Evolutionary conservation across 2,329 filamentous ascomycete genomes (phyloP).

Genomic region (Aspergillus pseudotamarii): DNA sequence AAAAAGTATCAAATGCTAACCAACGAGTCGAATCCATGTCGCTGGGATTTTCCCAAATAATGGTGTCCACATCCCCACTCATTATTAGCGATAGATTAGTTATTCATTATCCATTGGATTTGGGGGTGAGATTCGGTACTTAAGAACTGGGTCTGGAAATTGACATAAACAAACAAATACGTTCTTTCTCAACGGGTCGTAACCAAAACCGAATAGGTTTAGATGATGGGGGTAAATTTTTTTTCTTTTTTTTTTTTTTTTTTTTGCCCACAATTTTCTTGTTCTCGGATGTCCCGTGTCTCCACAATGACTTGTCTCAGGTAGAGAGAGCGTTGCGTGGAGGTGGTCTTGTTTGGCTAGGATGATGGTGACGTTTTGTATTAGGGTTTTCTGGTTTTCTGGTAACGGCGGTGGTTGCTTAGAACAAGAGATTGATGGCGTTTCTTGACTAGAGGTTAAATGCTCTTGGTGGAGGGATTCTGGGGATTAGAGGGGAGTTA

Average conservation of each 20-base stretch:
- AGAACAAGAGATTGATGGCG: background rate
- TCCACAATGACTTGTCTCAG: slow-evolving; percentile 14
- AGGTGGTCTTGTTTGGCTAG: background rate
- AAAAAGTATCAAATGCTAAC: background rate
- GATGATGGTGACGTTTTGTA: background rate
- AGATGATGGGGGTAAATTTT: too few relatives aligned
- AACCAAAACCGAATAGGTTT: background rate
- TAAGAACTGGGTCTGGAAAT: background rate
- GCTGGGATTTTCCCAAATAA: background rate
- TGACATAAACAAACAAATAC: background rate
- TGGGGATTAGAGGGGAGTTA: background rate
- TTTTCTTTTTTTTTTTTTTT: too few relatives aligned
- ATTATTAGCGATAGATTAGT: background rate
- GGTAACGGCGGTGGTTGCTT: background rate
- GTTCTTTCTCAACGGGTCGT: background rate
- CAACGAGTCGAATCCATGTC: slow-evolving; percentile 1
- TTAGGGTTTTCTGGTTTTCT: background rate
- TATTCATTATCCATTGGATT: background rate
- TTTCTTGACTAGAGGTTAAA: background rate
- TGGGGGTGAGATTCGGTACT: too few relatives aligned
- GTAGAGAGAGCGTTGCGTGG: slow-evolving; percentile 7
- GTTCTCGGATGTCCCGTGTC: slow-evolving; percentile 10
- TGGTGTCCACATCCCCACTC: background rate
- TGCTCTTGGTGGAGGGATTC: background rate
- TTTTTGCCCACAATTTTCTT: background rate